Evolutionary conservation across 768 basidiomycete species (phyloP).

Genomic region (Kwoniella mangroviensis): DNA sequence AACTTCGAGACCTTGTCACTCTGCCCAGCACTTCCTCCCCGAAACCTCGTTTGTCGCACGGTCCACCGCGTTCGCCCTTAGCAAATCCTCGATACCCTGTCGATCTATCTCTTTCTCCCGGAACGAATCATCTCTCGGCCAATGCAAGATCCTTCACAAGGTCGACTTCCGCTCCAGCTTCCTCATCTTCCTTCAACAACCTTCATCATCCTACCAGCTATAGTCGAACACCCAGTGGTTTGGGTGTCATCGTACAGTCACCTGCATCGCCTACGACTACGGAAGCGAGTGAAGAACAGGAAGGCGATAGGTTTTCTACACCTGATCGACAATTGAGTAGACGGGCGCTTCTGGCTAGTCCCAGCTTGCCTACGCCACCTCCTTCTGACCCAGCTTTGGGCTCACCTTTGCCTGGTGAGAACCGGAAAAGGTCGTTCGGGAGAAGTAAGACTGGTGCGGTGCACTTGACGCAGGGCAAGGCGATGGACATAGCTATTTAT

Average conservation of each 20-base stretch:
- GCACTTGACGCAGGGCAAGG: conserved; percentile 7
- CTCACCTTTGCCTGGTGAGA: background rate
- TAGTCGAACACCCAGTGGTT: conserved; percentile 30
- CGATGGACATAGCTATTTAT: conserved; percentile 23
- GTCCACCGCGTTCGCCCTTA: conserved; percentile 21
- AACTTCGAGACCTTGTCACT: conserved; percentile 51
- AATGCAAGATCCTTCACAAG: conserved; percentile 38
- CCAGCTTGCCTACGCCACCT: conserved; percentile 14
- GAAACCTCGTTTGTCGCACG: conserved; percentile 17
- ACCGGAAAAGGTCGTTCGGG: conserved; percentile 22
- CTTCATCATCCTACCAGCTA: background rate
- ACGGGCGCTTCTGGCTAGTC: conserved; percentile 17
- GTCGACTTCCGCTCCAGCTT: conserved; percentile 39
- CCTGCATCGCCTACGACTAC: conserved; percentile 31
- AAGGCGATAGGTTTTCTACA: background rate
- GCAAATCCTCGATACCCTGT: conserved; percentile 10
- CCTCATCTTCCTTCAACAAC: conserved; percentile 22
- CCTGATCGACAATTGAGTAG: background rate
- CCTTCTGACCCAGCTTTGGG: background rate
- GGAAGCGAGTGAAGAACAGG: conserved; percentile 28
- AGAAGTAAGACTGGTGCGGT: conserved; percentile 37
- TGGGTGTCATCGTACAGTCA: conserved; percentile 11
- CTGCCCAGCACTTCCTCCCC: conserved; percentile 32
- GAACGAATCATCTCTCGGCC: conserved; percentile 30
- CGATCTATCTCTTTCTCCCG: conserved; percentile 31